Base-by-base conservation (phyloP, 75 land plant genomes). In the Picea glauca region DNA sequence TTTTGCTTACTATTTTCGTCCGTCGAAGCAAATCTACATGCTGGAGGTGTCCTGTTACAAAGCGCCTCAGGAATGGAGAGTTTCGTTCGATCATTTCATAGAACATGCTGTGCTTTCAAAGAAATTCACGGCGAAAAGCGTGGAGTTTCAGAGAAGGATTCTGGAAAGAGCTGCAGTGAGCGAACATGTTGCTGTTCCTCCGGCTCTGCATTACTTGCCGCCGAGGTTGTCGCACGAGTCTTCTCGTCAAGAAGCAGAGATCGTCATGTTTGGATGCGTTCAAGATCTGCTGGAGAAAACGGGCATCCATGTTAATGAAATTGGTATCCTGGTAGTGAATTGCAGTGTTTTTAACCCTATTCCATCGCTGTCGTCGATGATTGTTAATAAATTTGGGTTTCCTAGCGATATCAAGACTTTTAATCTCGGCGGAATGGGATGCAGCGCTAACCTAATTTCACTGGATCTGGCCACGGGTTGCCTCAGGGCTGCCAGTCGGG, bases 91-190 rank as follows among this genome's bases (percentile, higher is more conserved):
- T 20, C 74, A 70, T 8, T 70, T n/a, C 50, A 70, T 70, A 2
- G 74, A 70, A 12, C 74, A 70, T 46, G 74, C 74, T 0, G n/a
- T n/a, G 12, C 7, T 70, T 3, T 33, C 68, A 14, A 20, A 38
- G 17, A 67, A 33, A 32, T 15, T 67, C 72, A 43, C 79, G 4
- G 82, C 77, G 14, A 84, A 87, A 62, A 85, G 80, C 72, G 50
- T 86, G 14, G 84, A 78, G 13, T 91, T 91, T 62, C 89, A 84
- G 76, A 84, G 65, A 74, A 78, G 81, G n/a, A 80, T 91, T 5
- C 60, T 91, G 23, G 87, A 89, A 64, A 50, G 89, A 50, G 85
- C 90, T 1, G 93, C 92, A 0, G 57, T 91, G 1, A 92, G 93
- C 13, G 84, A 87, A 58, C 57, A 77, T 61, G 85, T 92, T 0